Percentiles rank a stretch among this genome's conserved stretches.
Conservation (phyloP, 2,329 filamentous ascomycete genomes). For the Didymella lethalis region DNA sequence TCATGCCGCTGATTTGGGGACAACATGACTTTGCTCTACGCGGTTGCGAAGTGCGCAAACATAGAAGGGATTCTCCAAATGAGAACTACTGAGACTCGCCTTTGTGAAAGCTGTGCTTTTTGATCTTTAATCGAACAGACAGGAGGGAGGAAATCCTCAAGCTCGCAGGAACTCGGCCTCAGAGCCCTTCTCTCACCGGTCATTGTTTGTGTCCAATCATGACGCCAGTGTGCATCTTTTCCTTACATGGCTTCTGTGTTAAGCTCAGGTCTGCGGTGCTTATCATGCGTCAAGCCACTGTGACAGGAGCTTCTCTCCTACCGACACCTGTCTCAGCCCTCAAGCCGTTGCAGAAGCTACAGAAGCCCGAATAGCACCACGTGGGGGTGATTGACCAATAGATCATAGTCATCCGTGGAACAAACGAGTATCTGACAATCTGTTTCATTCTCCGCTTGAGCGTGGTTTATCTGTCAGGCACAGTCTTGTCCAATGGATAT, state of each 20-base stretch:
- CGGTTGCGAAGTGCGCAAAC: too few relatives aligned
- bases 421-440: not conserved
- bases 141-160: not conserved
- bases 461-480: not conserved
- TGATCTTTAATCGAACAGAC: not conserved
- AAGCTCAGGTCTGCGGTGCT: constrained; percentile 19
- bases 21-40: not conserved
- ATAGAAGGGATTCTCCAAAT: too few relatives aligned
- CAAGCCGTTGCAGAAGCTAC: not conserved
- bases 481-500: not conserved
- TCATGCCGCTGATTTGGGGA: not conserved
- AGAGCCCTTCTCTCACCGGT: not conserved
- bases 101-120: not conserved
- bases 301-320: constrained; percentile 13
- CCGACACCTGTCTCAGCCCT: not conserved
- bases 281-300: constrained; percentile 13
- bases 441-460: not conserved
- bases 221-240: not conserved
- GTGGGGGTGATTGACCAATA: constrained; percentile 9
- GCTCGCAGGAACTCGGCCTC: not conserved
- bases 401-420: constrained; percentile 3
- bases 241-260: not conserved
- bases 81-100: not conserved
- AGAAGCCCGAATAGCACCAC: not conserved
- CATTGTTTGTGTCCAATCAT: not conserved